A percentile compares a stretch with the other conserved stretches of the same genome.
phyloP scores from a whole-genome alignment of 495 filamentous ascomycete genomes.

The Pyrenula massariospora region DNA sequence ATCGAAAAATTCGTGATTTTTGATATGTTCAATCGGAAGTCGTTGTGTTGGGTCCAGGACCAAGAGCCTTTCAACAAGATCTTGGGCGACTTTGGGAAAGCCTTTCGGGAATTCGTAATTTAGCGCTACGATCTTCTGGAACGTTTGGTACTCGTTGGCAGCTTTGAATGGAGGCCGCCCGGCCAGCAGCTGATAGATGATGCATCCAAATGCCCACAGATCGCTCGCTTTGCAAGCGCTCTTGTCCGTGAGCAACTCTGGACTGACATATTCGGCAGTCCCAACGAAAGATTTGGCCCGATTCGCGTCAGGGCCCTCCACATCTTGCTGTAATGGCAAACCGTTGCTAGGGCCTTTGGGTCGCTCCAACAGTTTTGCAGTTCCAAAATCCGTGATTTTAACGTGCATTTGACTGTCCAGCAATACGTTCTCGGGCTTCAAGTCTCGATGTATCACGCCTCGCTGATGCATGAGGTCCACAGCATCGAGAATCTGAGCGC shows the following conservation, averaged over 20 bases:
- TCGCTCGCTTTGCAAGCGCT: conserved; percentile 97
- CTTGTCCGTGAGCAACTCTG: conserved; percentile 89
- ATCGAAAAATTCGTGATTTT: conserved; percentile 96
- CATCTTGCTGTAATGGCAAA: conserved; percentile 35
- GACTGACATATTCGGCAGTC: conserved; percentile 96
- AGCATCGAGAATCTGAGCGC: conserved; percentile 90
- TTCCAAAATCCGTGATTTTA: conserved; percentile 99
- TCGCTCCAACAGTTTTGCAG: conserved; percentile 78
- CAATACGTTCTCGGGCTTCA: conserved; percentile 96
- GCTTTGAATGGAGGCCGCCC: conserved; percentile 96
- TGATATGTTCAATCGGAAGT: conserved; percentile 92
- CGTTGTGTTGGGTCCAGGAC: conserved; percentile 81
- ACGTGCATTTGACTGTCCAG: conserved; percentile 92
- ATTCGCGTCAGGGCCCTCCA: conserved; percentile 51
- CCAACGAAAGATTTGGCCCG: conserved; percentile 92
- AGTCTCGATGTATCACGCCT: conserved; percentile 91
- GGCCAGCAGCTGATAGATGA: conserved; percentile 89
- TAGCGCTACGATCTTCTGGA: conserved; percentile 91
- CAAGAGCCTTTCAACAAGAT: conserved; percentile 84
- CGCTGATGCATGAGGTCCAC: conserved; percentile 97
- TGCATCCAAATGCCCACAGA: conserved; percentile 99
- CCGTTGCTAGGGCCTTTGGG: conserved; percentile 39
- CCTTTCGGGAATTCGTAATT: conserved; percentile 90
- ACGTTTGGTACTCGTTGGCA: conserved; percentile 92
- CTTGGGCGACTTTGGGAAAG: conserved; percentile 78